A percentile compares a stretch with the other conserved stretches of the same genome.
Evolutionary conservation across 257 asterid species (phyloP).

Genomic region (Eustoma russellianum): DNA sequence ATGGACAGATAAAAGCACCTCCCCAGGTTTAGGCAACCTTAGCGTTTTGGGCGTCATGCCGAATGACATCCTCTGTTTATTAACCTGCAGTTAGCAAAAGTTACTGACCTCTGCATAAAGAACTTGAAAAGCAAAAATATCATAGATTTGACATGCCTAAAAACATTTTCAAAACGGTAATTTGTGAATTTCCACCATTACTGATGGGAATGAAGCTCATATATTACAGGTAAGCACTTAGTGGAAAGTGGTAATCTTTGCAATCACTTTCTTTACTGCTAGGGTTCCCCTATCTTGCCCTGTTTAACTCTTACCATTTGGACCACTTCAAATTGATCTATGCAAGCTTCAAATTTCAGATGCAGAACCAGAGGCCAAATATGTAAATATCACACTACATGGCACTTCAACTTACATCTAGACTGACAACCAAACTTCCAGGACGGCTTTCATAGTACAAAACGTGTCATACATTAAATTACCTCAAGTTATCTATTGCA

Average conservation of each 20-base stretch:
- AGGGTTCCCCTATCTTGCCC: not conserved
- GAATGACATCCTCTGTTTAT: conserved; percentile 46
- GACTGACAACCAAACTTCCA: no score
- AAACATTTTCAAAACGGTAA: no score
- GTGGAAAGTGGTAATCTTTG: not conserved
- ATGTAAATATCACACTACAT: no score
- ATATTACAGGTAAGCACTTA: not conserved
- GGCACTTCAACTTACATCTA: no score
- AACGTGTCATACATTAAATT: no score
- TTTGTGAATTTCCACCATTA: no score
- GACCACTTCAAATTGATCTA: not conserved
- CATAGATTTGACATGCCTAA: no score
- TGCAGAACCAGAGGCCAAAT: not conserved
- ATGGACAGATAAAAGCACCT: conserved; percentile 78
- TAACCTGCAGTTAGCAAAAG: conserved; percentile 36
- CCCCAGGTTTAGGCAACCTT: conserved; percentile 78
- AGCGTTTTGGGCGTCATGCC: conserved; percentile 74
- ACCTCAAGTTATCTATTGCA: no score
- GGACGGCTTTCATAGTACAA: no score
- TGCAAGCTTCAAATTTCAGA: not conserved
- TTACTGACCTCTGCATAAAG: no score
- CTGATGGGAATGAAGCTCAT: no score
- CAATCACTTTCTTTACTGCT: not conserved
- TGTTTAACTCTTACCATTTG: not conserved
- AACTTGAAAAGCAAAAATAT: no score